Conservation (phyloP, 306 rosid species). For the Cicer bijugum region DNA sequence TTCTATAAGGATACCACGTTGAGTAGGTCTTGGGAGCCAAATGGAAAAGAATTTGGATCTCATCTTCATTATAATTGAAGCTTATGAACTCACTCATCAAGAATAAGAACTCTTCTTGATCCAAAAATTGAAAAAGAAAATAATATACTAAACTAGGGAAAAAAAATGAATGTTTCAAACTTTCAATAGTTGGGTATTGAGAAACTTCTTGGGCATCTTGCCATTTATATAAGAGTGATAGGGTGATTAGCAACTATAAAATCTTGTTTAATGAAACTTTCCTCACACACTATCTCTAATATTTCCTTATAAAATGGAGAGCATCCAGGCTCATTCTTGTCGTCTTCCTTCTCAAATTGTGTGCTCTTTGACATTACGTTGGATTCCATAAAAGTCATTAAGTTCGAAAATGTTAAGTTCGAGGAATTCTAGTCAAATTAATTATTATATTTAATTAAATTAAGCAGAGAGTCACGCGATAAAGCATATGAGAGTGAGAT, state of each 20-base stretch:
- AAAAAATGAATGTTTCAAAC: not conserved
- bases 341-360: not conserved
- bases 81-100: not conserved
- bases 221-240: not conserved
- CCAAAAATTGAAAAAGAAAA: not conserved
- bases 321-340: not conserved
- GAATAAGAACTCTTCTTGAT: not conserved
- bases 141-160: not conserved
- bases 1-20: not conserved
- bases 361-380: not conserved
- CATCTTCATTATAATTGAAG: not conserved
- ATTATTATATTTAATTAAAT: too few relatives aligned
- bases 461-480: not conserved
- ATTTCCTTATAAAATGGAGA: too few relatives aligned
- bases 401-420: not conserved
- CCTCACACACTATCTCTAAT: not conserved
- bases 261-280: not conserved
- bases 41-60: not conserved
- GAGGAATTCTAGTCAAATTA: not conserved
- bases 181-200: not conserved
- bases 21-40: not conserved
- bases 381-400: not conserved
- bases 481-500: not conserved
- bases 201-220: not conserved
- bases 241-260: not conserved